Base-by-base conservation (phyloP, 345 rosid species). In the Jatropha curcas region DNA sequence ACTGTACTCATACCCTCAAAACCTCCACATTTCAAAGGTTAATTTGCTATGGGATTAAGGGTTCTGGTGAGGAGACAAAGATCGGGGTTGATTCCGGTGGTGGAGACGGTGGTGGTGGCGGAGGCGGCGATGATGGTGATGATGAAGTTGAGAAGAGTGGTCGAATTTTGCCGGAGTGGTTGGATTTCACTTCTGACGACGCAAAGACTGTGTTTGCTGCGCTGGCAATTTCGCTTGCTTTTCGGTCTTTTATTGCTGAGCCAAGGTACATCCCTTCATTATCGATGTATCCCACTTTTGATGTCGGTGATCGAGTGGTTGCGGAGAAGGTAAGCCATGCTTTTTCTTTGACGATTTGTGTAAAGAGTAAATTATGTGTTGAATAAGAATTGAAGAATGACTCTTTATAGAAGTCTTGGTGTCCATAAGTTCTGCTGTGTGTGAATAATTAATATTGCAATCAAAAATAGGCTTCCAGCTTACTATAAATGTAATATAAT, bases 281-380 rank as follows among this genome's bases (percentile, higher is more conserved):
- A 88, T 95, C 98, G 35, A 95, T 95, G 99, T 95, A 92, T 88
- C 99, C 99, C 35, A 92, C 97, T 22, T 92, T 95, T 79, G 97
- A 92, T 83, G 97, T 91, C 31, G 98, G 99, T 63, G 99, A 95
- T 71, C 86, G 97, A 78, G 76, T 93, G 67, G 90, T 93, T 72
- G 96, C 98, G 11, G 97, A 95, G 84, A 95, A 95, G 98, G 98
- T 93, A 75, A 48, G 2, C 41, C 20, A 24, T 62, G 41, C 8
- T 74, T 64, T 25, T 63, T 74, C 28, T 22, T 63, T 25, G 16
- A 31, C 58, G 13, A 28, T 69, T 34, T 33, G n/a, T n/a, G 28
- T 67, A 50, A 30, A 37, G 13, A 30, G 24, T 24, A 9, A 46
- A 67, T 59, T 22, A n/a, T 33, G 13, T 35, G 35, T 51, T 59